A percentile compares a stretch with the other conserved stretches of the same genome.
Evolutionary conservation across 257 asterid genomes (phyloP).

Genomic region (Nicotiana paniculata): DNA sequence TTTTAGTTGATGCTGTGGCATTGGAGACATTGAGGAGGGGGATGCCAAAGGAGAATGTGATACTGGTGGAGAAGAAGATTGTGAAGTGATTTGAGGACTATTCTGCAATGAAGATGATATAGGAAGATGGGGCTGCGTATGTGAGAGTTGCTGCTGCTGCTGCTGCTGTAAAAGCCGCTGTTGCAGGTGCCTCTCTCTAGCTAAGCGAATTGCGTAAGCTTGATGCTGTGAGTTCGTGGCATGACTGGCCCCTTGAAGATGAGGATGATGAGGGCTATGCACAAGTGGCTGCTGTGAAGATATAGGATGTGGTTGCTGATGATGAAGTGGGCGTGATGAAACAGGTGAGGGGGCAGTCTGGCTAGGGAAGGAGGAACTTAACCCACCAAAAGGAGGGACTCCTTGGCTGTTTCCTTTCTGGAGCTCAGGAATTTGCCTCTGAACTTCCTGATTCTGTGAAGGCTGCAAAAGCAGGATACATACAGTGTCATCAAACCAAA

Average conservation of each 20-base stretch:
- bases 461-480: conserved; percentile 33
- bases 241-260: conserved; percentile 66
- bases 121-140: conserved; percentile 50
- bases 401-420: conserved; percentile 47
- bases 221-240: conserved; percentile 61
- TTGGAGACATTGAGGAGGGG: conserved; percentile 42
- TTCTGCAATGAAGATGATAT: conserved; percentile 52
- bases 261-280: conserved; percentile 29
- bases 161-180: conserved; percentile 56
- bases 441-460: conserved; percentile 53
- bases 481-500: neutral
- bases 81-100: conserved; percentile 50
- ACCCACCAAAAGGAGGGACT: conserved; percentile 28
- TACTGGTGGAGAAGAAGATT: conserved; percentile 39
- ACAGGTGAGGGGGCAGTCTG: conserved; percentile 38
- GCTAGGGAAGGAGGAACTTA: conserved; percentile 31
- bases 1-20: conserved; percentile 64
- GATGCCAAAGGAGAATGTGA: conserved; percentile 48
- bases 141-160: conserved; percentile 40
- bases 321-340: conserved; percentile 30
- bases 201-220: conserved; percentile 63
- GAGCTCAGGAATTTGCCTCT: conserved; percentile 59
- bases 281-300: conserved; percentile 33
- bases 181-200: conserved; percentile 72
- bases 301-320: conserved; percentile 34